A percentile compares a stretch with the other conserved stretches of the same genome.
Evolutionary conservation across 2,329 filamentous ascomycete genomes (phyloP).

Genomic region (Amauroascus niger): DNA sequence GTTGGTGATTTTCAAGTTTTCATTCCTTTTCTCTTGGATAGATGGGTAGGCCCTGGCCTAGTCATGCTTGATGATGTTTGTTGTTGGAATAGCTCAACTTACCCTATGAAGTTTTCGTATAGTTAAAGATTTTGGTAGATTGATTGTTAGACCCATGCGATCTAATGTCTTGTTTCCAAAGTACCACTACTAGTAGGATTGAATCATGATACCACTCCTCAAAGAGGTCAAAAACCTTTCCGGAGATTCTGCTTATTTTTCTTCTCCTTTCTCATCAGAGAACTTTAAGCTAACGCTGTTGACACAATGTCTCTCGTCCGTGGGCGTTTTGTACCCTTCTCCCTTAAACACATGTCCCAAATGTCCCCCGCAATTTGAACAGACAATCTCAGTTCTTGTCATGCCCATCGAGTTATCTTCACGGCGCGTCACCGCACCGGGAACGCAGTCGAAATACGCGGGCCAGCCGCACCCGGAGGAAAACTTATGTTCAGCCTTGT

Average conservation of each 20-base stretch:
- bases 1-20: too few species aligned
- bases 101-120: too few species aligned
- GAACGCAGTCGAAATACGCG: conserved; percentile 91
- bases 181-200: background rate
- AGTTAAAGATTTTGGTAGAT: too few species aligned
- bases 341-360: conserved; percentile 88
- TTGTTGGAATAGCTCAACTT: too few species aligned
- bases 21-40: too few species aligned
- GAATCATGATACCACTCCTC: background rate
- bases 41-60: background rate
- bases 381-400: conserved; percentile 84
- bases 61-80: background rate
- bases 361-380: conserved; percentile 87
- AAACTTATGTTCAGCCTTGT: conserved; percentile 92
- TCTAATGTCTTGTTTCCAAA: too few species aligned
- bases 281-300: conserved; percentile 90
- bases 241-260: too few species aligned
- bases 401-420: conserved; percentile 71
- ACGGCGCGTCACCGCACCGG: conserved; percentile 76
- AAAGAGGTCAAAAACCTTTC: too few species aligned
- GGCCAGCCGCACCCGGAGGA: conserved; percentile 95
- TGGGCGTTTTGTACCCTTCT: conserved; percentile 72
- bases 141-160: too few species aligned
- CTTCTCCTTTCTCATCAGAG: conserved; percentile 46
- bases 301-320: conserved; percentile 93